phyloP scores from a whole-genome alignment of 352 stramenopile species.

The Phytophthora colocasiae region DNA sequence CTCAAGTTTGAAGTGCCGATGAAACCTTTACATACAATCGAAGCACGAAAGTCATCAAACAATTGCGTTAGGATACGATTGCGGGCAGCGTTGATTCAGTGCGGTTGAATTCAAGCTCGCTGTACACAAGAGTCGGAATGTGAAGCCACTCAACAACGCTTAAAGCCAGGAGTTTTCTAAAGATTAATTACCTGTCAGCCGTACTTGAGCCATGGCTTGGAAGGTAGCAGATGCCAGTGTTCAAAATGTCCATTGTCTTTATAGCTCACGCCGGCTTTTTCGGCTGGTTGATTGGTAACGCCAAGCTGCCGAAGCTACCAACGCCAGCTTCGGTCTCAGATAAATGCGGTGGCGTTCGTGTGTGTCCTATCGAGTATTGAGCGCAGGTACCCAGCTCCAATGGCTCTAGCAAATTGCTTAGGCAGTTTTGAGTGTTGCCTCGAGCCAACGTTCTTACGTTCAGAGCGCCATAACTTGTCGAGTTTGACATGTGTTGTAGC shows the following conservation, averaged over 20 bases:
- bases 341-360: conserved; percentile 10
- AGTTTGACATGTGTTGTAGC: conserved; percentile 18
- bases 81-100: neutral
- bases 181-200: conserved; percentile 1
- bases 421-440: neutral
- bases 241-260: neutral
- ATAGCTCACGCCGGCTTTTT: neutral
- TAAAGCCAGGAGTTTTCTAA: conserved; percentile 2
- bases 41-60: neutral
- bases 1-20: neutral
- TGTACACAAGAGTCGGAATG: neutral
- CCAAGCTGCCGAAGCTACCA: neutral
- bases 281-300: conserved; percentile 7
- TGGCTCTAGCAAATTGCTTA: conserved; percentile 4
- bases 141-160: neutral
- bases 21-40: conserved; percentile 13
- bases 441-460: conserved; percentile 6
- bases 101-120: conserved; percentile 5
- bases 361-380: neutral
- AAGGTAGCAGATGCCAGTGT: conserved; percentile 2
- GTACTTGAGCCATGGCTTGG: neutral
- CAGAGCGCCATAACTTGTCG: conserved; percentile 8
- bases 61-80: neutral
- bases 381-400: conserved; percentile 6
- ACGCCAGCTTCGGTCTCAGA: conserved; percentile 1